Conservation (phyloP, 257 asterid genomes). For the Capsicum baccatum region DNA sequence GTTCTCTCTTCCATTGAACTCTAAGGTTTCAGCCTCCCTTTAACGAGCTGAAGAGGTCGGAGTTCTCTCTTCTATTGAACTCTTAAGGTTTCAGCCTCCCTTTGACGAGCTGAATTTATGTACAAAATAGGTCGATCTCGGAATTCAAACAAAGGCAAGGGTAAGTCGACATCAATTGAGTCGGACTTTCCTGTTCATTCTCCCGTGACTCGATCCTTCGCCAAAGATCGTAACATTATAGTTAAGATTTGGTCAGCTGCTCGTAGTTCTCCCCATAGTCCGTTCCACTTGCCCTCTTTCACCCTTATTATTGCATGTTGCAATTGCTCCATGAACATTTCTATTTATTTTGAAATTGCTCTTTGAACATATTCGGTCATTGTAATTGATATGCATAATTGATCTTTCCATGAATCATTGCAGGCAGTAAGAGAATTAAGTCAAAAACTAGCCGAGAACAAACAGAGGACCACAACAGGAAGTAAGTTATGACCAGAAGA, state of each 20-base stretch:
- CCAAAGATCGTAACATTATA: too few relatives aligned
- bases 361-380: neutral
- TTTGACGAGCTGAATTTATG: too few relatives aligned
- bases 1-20: too few relatives aligned
- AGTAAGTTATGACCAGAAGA: constrained; percentile 19
- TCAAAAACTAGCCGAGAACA: constrained; percentile 15
- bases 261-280: neutral
- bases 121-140: too few relatives aligned
- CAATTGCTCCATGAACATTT: neutral
- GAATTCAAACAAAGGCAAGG: too few relatives aligned
- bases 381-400: neutral
- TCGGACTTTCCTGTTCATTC: too few relatives aligned
- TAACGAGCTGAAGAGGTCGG: too few relatives aligned
- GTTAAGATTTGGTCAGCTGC: constrained; percentile 10
- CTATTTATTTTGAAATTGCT: neutral
- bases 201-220: too few relatives aligned
- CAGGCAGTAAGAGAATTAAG: constrained; percentile 26
- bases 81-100: too few relatives aligned
- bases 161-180: too few relatives aligned
- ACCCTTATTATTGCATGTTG: neutral
- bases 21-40: too few relatives aligned
- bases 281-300: neutral
- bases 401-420: neutral
- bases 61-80: too few relatives aligned
- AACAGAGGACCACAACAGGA: neutral